Conservation (phyloP, 1,284 basidiomycete genomes). For the Rhodotorula sp. region DNA sequence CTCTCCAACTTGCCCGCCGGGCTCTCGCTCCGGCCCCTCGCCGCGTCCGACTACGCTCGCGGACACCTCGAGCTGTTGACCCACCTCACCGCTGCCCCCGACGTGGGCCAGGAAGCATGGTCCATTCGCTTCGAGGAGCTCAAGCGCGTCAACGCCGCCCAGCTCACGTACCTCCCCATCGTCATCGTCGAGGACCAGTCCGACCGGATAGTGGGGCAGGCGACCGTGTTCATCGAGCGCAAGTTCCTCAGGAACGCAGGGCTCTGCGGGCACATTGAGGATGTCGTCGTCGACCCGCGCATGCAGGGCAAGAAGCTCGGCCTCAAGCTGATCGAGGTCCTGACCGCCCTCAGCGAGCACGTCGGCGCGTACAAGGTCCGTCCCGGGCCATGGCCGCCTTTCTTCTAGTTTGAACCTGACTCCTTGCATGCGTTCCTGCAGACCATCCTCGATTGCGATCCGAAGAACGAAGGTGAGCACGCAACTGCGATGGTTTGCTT, state of each 20-base stretch:
- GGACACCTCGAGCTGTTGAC: conserved; percentile 80
- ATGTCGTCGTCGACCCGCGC: conserved; percentile 85
- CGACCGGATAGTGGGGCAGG: conserved; percentile 80
- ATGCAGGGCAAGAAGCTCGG: conserved; percentile 90
- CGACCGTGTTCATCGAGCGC: conserved; percentile 81
- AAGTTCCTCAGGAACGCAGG: conserved; percentile 85
- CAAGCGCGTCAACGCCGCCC: conserved; percentile 51
- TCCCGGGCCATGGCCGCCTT: too few relatives aligned
- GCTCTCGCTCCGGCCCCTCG: conserved; percentile 77
- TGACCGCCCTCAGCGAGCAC: conserved; percentile 49
- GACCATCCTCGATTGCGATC: conserved; percentile 92
- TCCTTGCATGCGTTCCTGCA: conserved; percentile 47
- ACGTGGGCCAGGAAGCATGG: conserved; percentile 65
- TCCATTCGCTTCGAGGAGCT: conserved; percentile 70
- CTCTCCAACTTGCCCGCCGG: neutral
- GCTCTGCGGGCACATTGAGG: conserved; percentile 90
- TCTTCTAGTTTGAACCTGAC: neutral
- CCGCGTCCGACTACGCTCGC: conserved; percentile 76
- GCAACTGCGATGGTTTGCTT: conserved; percentile 49
- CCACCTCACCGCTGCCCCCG: conserved; percentile 73
- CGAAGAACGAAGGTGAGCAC: conserved; percentile 74
- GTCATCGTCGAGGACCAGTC: conserved; percentile 73
- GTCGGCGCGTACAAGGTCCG: conserved; percentile 52
- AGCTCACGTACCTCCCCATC: conserved; percentile 74
- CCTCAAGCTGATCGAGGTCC: conserved; percentile 75